Conservation (phyloP, 495 filamentous ascomycete genomes). For the Friedmanniomyces simplex region DNA sequence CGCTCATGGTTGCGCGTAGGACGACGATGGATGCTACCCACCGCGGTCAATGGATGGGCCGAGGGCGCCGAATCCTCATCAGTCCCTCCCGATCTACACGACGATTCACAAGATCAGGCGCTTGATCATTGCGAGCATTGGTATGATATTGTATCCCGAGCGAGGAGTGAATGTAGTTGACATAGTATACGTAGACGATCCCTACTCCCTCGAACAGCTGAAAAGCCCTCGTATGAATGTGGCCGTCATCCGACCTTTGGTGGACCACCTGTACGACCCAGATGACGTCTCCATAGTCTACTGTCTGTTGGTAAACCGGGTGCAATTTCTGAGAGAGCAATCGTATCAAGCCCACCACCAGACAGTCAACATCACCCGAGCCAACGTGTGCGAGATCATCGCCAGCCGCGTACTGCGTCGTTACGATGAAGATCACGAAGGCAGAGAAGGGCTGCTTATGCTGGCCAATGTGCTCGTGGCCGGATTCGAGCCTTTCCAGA, state of each 20-base stretch:
- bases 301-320: conserved; percentile 60
- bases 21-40: conserved; percentile 30
- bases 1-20: conserved; percentile 1
- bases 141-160: neutral
- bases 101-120: conserved; percentile 28
- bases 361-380: conserved; percentile 57
- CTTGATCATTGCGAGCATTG: conserved; percentile 19
- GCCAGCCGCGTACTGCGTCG: conserved; percentile 55
- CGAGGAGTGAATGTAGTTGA: conserved; percentile 1
- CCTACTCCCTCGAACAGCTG: conserved; percentile 57
- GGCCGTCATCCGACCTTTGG: conserved; percentile 55
- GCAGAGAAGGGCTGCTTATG: conserved; percentile 49
- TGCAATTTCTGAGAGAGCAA: conserved; percentile 59
- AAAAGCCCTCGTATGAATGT: conserved; percentile 59
- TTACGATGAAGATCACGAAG: conserved; percentile 56
- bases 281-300: conserved; percentile 60
- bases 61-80: conserved; percentile 28
- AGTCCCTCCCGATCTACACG: conserved; percentile 25
- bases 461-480: conserved; percentile 61
- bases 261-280: conserved; percentile 58
- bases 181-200: conserved; percentile 38
- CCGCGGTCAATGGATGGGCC: conserved; percentile 18
- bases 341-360: conserved; percentile 54
- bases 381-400: conserved; percentile 57
- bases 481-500: conserved; percentile 62